These are phyloP conservation scores for Ceratocystis ficicola DNA, from an alignment of 2,329 filamentous ascomycete genomes.

Conservation along the genomic window DNA sequence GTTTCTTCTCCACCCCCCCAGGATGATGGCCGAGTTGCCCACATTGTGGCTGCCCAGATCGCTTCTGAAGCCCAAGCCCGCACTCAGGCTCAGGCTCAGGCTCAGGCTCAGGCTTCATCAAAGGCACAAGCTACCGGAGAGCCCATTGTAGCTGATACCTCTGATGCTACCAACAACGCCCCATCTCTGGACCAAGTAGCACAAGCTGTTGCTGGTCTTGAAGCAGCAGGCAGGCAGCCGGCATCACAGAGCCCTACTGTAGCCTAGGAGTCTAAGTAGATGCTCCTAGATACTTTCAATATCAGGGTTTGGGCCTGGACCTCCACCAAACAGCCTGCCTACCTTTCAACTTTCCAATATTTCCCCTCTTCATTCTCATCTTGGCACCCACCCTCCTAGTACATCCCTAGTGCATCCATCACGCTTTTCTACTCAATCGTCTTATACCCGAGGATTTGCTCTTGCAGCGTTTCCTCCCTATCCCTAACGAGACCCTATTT, in stretches of 20 bases:
- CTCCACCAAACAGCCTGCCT: not conserved
- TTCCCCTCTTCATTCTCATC: too few species aligned
- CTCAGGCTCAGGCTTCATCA: slow-evolving; percentile 29
- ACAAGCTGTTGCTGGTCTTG: slow-evolving; percentile 37
- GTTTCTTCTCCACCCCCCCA: not conserved
- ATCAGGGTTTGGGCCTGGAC: not conserved
- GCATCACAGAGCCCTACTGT: slow-evolving; percentile 7
- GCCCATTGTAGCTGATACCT: slow-evolving; percentile 8
- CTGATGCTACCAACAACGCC: slow-evolving; percentile 27
- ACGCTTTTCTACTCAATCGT: not conserved
- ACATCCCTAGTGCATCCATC: not conserved
- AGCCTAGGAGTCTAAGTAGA: not conserved
- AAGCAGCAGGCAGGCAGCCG: slow-evolving; percentile 31
- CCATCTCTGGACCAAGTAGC: slow-evolving; percentile 40
- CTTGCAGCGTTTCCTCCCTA: not conserved
- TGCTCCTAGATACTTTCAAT: not conserved
- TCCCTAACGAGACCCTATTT: not conserved
- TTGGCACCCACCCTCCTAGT: not conserved
- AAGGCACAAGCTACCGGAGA: slow-evolving; percentile 36
- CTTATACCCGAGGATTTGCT: slow-evolving; percentile 5
- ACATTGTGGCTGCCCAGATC: slow-evolving; percentile 3
- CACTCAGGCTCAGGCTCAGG: slow-evolving; percentile 21
- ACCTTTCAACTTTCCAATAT: not conserved
- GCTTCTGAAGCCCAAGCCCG: slow-evolving; percentile 3
- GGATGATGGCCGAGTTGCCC: not conserved